phyloP scores from a whole-genome alignment of 495 filamentous ascomycete genomes.

The Hypoxylon intermedium region DNA sequence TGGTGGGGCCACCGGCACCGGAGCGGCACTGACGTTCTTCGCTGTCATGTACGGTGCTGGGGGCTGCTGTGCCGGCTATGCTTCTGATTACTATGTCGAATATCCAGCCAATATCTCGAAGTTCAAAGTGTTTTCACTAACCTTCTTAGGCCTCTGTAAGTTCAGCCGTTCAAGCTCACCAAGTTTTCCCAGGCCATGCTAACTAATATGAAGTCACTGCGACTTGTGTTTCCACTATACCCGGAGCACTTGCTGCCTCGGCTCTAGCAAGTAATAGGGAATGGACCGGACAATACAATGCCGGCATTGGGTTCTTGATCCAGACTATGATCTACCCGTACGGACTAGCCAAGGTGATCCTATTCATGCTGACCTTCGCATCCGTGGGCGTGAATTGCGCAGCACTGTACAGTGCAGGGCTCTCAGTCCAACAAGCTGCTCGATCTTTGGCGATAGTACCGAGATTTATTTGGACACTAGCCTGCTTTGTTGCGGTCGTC shows the following conservation, averaged over 20 bases:
- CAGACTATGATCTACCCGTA: constrained; percentile 61
- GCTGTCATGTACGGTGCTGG: constrained; percentile 65
- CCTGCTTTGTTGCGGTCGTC: constrained; percentile 52
- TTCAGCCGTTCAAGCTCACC: constrained; percentile 42
- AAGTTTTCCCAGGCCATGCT: constrained; percentile 38
- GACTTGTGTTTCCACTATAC: constrained; percentile 62
- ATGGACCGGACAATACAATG: constrained; percentile 56
- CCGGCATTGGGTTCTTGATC: constrained; percentile 67
- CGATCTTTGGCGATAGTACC: constrained; percentile 49
- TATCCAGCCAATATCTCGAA: constrained; percentile 61
- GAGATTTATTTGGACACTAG: constrained; percentile 56
- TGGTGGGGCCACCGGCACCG: constrained; percentile 49
- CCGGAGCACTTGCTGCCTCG: constrained; percentile 62
- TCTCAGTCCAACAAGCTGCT: constrained; percentile 54
- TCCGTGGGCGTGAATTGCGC: constrained; percentile 55
- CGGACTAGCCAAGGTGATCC: constrained; percentile 65
- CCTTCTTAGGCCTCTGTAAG: constrained; percentile 54
- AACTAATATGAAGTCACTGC: constrained; percentile 48
- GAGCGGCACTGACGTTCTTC: constrained; percentile 59
- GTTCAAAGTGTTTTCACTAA: constrained; percentile 60
- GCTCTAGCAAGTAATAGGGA: constrained; percentile 56
- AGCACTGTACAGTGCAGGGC: constrained; percentile 54
- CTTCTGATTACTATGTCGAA: constrained; percentile 68
- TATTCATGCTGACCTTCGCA: constrained; percentile 62
- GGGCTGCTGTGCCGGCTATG: constrained; percentile 67